A percentile compares a stretch with the other conserved stretches of the same genome.
phyloP scores from a whole-genome alignment of 129 eudicot species.

The Ambrosia artemisiifolia region DNA sequence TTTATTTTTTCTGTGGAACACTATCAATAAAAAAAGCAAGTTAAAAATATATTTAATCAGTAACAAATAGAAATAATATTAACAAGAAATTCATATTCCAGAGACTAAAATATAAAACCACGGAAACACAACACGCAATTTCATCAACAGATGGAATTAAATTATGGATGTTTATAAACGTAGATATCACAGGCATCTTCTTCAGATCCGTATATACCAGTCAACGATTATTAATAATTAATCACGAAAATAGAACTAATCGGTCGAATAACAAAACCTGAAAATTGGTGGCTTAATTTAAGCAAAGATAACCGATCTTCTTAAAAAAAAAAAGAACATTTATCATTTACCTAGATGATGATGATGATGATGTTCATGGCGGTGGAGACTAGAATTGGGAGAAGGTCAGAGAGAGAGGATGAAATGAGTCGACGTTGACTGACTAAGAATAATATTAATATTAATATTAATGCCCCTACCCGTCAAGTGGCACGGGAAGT shows the following conservation, averaged over 20 bases:
- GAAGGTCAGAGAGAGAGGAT: not conserved
- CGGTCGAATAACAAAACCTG: not conserved
- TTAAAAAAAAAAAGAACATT: not conserved
- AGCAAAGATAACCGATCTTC: no score
- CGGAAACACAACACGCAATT: conserved; percentile 1
- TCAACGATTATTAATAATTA: not conserved
- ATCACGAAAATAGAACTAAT: not conserved
- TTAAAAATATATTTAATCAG: not conserved
- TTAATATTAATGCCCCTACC: no score
- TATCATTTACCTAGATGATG: not conserved
- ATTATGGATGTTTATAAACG: not conserved
- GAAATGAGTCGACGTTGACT: not conserved
- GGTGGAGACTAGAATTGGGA: not conserved
- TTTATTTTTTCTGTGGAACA: not conserved
- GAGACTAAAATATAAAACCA: not conserved
- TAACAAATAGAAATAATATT: not conserved
- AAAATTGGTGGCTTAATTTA: not conserved
- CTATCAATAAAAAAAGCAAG: not conserved
- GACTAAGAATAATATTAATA: not conserved
- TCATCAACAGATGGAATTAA: not conserved
- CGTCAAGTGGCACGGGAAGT: no score
- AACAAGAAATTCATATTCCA: conserved; percentile 1
- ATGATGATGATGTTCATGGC: not conserved
- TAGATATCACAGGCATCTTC: not conserved
- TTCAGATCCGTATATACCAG: not conserved